Percentiles rank a stretch among this genome's conserved stretches.
These are phyloP conservation scores for Xylariaceae sp. DNA, from an alignment of 2,329 filamentous ascomycete species.

Conservation along the genomic window DNA sequence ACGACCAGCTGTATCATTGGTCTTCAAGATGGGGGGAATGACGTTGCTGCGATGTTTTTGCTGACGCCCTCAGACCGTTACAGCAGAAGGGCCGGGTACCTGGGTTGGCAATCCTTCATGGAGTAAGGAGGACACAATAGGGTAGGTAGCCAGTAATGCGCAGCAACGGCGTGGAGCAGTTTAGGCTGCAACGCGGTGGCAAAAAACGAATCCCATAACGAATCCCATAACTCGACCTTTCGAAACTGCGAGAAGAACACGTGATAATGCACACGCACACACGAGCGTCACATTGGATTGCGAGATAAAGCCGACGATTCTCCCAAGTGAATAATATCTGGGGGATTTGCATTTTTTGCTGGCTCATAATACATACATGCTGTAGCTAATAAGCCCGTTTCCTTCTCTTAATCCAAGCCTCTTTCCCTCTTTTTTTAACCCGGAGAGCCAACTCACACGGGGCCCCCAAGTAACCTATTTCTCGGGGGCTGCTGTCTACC, in stretches of 20 bases:
- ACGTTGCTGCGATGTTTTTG: too few species aligned
- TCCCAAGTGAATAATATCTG: not conserved
- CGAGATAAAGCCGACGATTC: not conserved
- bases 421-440: not conserved
- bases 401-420: not conserved
- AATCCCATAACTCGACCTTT: not conserved
- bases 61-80: too few species aligned
- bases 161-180: too few species aligned
- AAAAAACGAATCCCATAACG: too few species aligned
- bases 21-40: too few species aligned
- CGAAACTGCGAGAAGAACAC: not conserved
- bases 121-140: too few species aligned
- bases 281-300: not conserved
- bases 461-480: not conserved
- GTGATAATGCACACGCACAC: not conserved
- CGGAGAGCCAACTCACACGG: slow-evolving; percentile 2
- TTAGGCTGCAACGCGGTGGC: too few species aligned
- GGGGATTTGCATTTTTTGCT: not conserved
- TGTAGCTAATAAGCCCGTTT: not conserved
- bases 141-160: too few species aligned
- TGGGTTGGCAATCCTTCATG: too few species aligned
- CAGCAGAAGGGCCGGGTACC: too few species aligned
- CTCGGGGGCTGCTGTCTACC: not conserved
- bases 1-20: too few species aligned
- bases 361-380: not conserved